Base-by-base conservation (phyloP, 1,139 yeast species). In the Scheffersomyces stambukii region DNA sequence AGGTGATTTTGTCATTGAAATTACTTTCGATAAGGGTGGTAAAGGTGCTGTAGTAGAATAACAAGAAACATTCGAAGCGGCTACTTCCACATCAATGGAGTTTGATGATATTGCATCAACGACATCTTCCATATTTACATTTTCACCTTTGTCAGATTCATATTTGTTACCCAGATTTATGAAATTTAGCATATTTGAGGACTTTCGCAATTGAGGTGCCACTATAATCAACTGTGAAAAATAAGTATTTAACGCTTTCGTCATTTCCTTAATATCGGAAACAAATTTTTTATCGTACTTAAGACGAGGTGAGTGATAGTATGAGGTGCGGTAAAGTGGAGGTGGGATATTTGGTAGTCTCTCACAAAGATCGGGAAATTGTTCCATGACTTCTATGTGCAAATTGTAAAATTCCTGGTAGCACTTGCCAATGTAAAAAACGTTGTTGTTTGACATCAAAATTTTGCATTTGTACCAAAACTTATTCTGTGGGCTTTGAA, bases 341-440 rank as follows among this genome's bases (percentile, higher is more conserved):
- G 58, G 63, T 0, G 72, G 72, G 20, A 64, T 48, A 29, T 49
- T 52, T 4, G 70, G 70, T 13, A 65, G 41, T 6, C 3, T n/a
- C n/a, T n/a, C n/a, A n/a, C n/a, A n/a, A 3, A 18, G 20, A 10
- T 34, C 32, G 8, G 40, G 35, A 15, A 24, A 24, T 20, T 41
- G 16, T 9, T 32, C 43, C 23, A 50, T 42, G 24, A 59, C 40
- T 21, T 44, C 30, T 13, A 48, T 41, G 38, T 61, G 66, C 12
- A 61, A 43, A 24, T 57, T 49, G 42, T 59, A 60, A 29, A 61
- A 57, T 30, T 61, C 63, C 39, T 59, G 62, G 38, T 60, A 61
- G 35, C 50, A 50, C 21, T 61, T 52, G 21, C 60, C 55, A 18
- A 56, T 39, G 27, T 54, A 52, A 22, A 51, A 40, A 18, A 42